Evolutionary conservation across 495 filamentous ascomycete species (phyloP).

Genomic region (Viridothelium virens): DNA sequence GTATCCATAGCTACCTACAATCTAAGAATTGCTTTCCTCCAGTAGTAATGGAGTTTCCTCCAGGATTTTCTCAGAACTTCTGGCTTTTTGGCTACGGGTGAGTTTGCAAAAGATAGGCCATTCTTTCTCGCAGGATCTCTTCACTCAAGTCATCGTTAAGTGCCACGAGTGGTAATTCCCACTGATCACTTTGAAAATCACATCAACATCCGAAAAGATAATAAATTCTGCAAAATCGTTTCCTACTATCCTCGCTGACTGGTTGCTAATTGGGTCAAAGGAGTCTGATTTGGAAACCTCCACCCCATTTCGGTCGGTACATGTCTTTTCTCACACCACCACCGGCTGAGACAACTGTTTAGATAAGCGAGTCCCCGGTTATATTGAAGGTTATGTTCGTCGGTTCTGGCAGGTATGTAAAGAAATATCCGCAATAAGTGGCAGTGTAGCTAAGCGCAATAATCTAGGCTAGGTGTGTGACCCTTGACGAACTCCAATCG

Average conservation of each 20-base stretch:
- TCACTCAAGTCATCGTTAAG: background rate
- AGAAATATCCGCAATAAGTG: background rate
- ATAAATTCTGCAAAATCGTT: no score
- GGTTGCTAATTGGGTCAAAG: conserved; percentile 37
- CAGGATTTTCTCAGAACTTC: conserved; percentile 14
- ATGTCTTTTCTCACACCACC: background rate
- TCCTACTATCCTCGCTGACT: no score
- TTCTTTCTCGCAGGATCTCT: background rate
- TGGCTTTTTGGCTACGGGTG: conserved; percentile 32
- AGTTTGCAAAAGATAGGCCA: background rate
- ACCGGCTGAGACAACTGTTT: conserved; percentile 10
- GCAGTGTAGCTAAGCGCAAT: conserved; percentile 25
- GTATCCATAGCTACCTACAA: no score
- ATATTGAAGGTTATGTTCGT: conserved; percentile 88
- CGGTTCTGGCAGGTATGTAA: conserved; percentile 88
- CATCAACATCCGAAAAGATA: no score
- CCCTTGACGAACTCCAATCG: background rate
- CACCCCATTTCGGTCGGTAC: conserved; percentile 78
- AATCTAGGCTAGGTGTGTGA: conserved; percentile 49
- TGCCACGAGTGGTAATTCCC: no score
- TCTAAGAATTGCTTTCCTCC: no score
- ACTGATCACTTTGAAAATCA: no score
- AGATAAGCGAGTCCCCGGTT: conserved; percentile 84
- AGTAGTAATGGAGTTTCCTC: background rate
- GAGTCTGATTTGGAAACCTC: conserved; percentile 97